Percentiles rank a stretch among this genome's conserved stretches.
Evolutionary conservation across 1,284 basidiomycete species (phyloP).

Genomic region (Pulchroboletus neoregius): DNA sequence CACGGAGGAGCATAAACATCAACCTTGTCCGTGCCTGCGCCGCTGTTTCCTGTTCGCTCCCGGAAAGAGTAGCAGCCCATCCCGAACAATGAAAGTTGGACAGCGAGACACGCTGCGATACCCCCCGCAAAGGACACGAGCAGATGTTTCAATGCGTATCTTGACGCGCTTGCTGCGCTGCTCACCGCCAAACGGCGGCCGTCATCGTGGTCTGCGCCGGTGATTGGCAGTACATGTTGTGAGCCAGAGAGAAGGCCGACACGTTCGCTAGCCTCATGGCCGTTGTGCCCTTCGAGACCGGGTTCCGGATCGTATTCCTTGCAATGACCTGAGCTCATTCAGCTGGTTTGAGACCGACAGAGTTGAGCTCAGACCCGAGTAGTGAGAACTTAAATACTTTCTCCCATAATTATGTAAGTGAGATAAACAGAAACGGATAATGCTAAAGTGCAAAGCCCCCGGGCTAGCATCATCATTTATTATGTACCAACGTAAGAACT

Average conservation of each 20-base stretch:
- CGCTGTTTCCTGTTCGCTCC: not conserved
- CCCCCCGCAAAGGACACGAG: slow-evolving; percentile 29
- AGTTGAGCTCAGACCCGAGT: too few relatives aligned
- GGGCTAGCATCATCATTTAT: too few relatives aligned
- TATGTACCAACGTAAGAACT: not conserved
- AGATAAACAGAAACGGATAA: too few relatives aligned
- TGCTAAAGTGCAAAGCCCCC: too few relatives aligned
- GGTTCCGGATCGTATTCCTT: slow-evolving; percentile 28
- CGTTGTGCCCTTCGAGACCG: slow-evolving; percentile 7
- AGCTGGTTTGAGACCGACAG: too few relatives aligned
- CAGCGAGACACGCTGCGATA: slow-evolving; percentile 23
- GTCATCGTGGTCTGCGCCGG: not conserved
- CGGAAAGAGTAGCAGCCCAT: slow-evolving; percentile 9
- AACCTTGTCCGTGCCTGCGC: slow-evolving; percentile 1
- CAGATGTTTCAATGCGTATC: slow-evolving; percentile 23
- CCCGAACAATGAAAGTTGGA: slow-evolving; percentile 28
- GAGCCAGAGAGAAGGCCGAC: slow-evolving; percentile 21
- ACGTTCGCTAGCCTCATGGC: slow-evolving; percentile 11
- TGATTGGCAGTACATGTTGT: slow-evolving; percentile 1
- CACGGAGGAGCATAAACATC: slow-evolving; percentile 47
- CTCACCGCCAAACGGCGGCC: not conserved
- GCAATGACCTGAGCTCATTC: slow-evolving; percentile 13
- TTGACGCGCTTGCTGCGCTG: not conserved
- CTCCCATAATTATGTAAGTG: too few relatives aligned
- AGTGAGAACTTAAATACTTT: too few relatives aligned